Base-by-base conservation (phyloP, 2,329 filamentous ascomycete species). In the Diplodia sapinea region DNA sequence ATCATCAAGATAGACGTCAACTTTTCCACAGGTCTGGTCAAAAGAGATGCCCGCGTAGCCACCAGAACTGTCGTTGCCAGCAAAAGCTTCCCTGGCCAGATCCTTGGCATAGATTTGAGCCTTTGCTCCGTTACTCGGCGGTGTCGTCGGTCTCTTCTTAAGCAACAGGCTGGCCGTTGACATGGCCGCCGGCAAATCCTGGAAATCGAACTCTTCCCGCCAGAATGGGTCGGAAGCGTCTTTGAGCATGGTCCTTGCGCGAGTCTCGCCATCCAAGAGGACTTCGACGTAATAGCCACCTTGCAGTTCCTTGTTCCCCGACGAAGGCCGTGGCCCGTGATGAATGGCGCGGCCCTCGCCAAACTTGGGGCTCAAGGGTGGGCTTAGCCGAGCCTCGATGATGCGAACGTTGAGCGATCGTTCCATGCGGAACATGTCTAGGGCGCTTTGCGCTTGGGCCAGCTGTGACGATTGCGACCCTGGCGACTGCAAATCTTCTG, bases 1-100 rank as follows among this genome's bases (percentile, higher is more conserved):
- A 70, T 93, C 90, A 68, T 94, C 90, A 8, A 97, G 82, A 23
- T 89, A 86, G 36, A 97, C 87, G 72, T 97, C 92, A n/a, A 97
- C 90, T 62, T 89, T 87, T 1, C 92, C 92, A 70, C 86, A 88
- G 2, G 78, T 82, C 63, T 82, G 78, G 67, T 84, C 82, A 68
- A 83, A 82, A 7, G 78, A 80, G 43, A 84, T 79, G 23, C 80
- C 80, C 1, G 80, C 79, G 71, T 81, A 82, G 5, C 81, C 82
- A 36, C 74, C 74, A 2, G 71, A 69, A 38, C 77, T 78, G 62
- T 81, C 78, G 6, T n/a, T 38, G n/a, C 47, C 51, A 2, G 57
- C 69, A 54, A 76, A 73, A 63, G 72, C 72, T 17, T 78, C 74
- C 29, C 73, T 72, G 2, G 69, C 74, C 2, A 80, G 74, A n/a